Evolutionary conservation across 2,329 filamentous ascomycete species (phyloP), one percentile per base, ranked within the genome.

Genomic region (Sporothrix globosa): DNA sequence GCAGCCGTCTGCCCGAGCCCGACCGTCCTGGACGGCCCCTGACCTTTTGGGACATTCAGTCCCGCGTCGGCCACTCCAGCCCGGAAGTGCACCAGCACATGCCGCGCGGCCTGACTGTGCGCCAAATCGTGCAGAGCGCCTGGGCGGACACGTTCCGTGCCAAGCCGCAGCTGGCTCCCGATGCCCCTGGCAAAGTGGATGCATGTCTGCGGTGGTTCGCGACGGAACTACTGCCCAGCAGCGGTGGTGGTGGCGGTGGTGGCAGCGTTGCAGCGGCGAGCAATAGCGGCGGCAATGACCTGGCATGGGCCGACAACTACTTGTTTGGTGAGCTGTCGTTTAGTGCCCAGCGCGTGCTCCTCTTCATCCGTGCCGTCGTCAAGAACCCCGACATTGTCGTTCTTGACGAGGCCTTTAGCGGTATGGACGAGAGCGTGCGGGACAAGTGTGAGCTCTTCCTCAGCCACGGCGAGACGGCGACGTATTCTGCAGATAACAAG

Each of bases 51-150:
- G 94, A 98, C 73, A 88, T 99, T 9, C 96, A 98, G 78, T 85
- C 89, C 0, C 90, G 92, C 30, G 92, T 99, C 74, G 96, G 96
- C 13, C 94, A 98, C 78, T 96, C 93, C 0, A 96, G 92, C 72
- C 96, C 96, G 0, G 96, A 98, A 78, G 91, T 98, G 4, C 94
- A 98, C 76, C 90, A 92, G 68, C 93, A 97, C 79, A 97, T 98
- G 81, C 95, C 96, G 0, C 90, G 90, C 65, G 84, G 86, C 48
- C 83, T 97, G 61, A 90, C 89, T 0, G 81, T 97, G 11, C 87
- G 92, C 1, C 85, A 90, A 66, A 87, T 92, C 0, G 79, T 99
- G 0, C 92, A 96, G 77, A 95, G 90, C 66, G 93, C 95, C 0
- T 98, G 93, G 90, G 91, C 93, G 1, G 92, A 96, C 71, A 97